phyloP scores from a whole-genome alignment of 148 eudicot species.

The Chenopodium berlandieri region DNA sequence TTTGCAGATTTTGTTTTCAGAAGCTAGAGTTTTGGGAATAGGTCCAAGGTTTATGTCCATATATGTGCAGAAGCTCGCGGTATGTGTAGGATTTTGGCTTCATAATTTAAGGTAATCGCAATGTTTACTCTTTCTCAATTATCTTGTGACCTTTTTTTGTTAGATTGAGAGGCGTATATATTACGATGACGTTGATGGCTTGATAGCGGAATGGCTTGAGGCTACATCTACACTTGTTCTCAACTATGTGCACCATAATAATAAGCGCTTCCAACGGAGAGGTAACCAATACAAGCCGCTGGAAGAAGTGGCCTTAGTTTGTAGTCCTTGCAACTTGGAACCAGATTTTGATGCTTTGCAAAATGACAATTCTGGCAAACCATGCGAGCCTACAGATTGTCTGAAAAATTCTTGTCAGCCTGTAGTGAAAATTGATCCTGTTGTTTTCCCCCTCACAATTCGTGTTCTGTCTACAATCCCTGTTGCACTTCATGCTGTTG shows the following conservation, averaged over 20 bases:
- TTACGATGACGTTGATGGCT: slow-evolving; percentile 88
- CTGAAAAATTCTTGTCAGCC: slow-evolving; percentile 4
- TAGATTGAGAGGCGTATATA: slow-evolving; percentile 84
- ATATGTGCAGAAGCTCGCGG: slow-evolving; percentile 73
- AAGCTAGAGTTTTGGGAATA: slow-evolving; percentile 84
- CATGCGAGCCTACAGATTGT: slow-evolving; percentile 9
- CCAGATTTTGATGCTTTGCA: slow-evolving; percentile 25
- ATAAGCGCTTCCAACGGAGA: slow-evolving; percentile 48
- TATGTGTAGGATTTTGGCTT: slow-evolving; percentile 32
- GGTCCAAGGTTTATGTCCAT: slow-evolving; percentile 95
- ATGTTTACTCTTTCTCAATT: slow-evolving; percentile 2
- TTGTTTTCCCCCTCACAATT: slow-evolving; percentile 64
- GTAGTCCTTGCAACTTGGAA: slow-evolving; percentile 39
- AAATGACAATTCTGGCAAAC: slow-evolving; percentile 14
- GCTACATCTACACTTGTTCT: slow-evolving; percentile 71
- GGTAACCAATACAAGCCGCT: slow-evolving; percentile 50
- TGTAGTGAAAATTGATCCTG: slow-evolving; percentile 42
- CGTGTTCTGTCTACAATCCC: slow-evolving; percentile 70
- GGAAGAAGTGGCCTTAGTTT: slow-evolving; percentile 63
- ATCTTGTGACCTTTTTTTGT: slow-evolving; percentile 1
- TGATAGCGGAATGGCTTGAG: slow-evolving; percentile 84
- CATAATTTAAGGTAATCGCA: neutral
- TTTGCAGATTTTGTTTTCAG: slow-evolving; percentile 62
- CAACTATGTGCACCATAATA: slow-evolving; percentile 34
- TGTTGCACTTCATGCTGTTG: slow-evolving; percentile 76